Base-by-base conservation (phyloP, 176 grass and related monocot genomes). In the Lolium perenne region DNA sequence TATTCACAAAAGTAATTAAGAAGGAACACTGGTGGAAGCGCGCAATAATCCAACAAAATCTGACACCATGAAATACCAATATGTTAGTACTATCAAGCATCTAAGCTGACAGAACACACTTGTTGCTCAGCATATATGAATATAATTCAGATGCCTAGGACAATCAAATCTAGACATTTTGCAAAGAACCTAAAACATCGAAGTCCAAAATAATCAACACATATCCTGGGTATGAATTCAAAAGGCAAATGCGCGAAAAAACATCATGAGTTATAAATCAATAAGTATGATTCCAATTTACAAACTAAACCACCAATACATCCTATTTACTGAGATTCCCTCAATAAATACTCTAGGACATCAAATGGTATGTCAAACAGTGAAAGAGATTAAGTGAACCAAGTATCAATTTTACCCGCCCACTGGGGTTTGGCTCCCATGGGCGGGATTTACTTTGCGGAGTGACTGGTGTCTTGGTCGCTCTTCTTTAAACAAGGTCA, bases 261-360 rank as follows among this genome's bases (percentile, higher is more conserved):
- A 46, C 8, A 65, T 55, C 22, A n/a, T 11, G 15, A 61, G 11
- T 77, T 77, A 61, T 4, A 1, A 53, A 76, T 70, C 10, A 81
- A 68, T 85, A 43, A 43, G 41, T 43, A 15, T 17, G 22, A 38
- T 71, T 79, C 54, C 32, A 79, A 38, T 60, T 71, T 63, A 86
- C 29, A 85, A 69, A 77, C 65, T 70, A 1, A 59, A 72, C 81
- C 16, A 1, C 11, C n/a, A 61, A 38, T 21, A 35, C 32, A 76
- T 82, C 29, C 45, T 8, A 35, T 70, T 49, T 56, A 17, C 78
- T 64, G 29, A 7, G 4, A 88, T 79, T 51, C 65, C 64, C 21
- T 50, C 48, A 50, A 10, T 50, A 47, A 10, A 50, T 50, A 50
- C 48, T 50, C 48, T 29, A 62, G 25, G 29, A 56, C 16, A 79